Evolutionary conservation across 345 rosid species (phyloP).

Genomic region (Euphorbia peplus): DNA sequence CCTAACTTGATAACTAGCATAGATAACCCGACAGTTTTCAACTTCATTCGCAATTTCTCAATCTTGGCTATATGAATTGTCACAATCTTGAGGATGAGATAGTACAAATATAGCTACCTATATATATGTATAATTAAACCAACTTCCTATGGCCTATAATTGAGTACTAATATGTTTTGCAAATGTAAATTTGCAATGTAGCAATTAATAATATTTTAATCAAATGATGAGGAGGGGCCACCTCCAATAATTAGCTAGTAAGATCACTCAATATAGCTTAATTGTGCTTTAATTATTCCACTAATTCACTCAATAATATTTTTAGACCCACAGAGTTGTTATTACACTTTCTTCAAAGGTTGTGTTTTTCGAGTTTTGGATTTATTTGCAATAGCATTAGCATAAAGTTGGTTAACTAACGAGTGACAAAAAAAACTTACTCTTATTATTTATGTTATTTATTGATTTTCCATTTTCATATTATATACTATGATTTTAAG

Average conservation of each 20-base stretch:
- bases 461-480: no score
- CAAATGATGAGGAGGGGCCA: neutral
- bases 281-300: neutral
- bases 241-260: neutral
- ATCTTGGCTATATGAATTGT: neutral
- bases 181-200: neutral
- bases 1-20: no score
- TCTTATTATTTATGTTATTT: no score
- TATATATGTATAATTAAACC: no score
- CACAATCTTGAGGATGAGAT: slow-evolving; percentile 3
- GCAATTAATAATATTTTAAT: neutral
- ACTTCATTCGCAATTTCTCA: neutral
- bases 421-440: no score
- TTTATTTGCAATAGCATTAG: neutral
- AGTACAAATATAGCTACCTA: neutral
- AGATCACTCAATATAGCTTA: neutral
- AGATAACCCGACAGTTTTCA: neutral
- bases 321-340: neutral
- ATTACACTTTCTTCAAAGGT: neutral
- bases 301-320: neutral
- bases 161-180: neutral
- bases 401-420: no score
- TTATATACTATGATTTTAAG: no score
- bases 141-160: neutral
- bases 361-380: neutral